Evolutionary conservation across 2,329 filamentous ascomycete species (phyloP).

Genomic region (Fusarium lyarnte): DNA sequence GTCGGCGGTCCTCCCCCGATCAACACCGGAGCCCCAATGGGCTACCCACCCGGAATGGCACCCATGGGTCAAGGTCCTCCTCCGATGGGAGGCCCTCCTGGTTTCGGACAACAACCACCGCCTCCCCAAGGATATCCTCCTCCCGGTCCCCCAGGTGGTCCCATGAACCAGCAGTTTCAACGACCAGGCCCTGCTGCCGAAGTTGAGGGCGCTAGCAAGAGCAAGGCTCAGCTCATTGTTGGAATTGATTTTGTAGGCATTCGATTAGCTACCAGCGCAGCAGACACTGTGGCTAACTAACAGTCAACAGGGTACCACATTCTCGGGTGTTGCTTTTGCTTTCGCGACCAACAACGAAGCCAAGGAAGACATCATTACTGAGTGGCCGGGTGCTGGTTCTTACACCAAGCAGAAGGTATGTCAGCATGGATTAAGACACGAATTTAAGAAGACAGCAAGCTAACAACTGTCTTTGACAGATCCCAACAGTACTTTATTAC

Average conservation of each 20-base stretch:
- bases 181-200: constrained; percentile 68
- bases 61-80: constrained; percentile 56
- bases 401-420: constrained; percentile 97
- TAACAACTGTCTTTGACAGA: constrained; percentile 62
- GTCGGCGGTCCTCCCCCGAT: constrained; percentile 72
- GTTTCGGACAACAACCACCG: constrained; percentile 53
- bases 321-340: constrained; percentile 95
- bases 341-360: constrained; percentile 98
- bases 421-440: neutral
- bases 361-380: constrained; percentile 98
- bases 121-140: constrained; percentile 56
- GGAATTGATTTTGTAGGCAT: constrained; percentile 93
- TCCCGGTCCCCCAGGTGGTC: constrained; percentile 51
- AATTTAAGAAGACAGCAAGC: neutral
- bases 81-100: constrained; percentile 48
- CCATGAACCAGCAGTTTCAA: constrained; percentile 55
- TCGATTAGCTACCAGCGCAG: neutral
- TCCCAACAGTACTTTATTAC: constrained; percentile 99
- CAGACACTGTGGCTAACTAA: constrained; percentile 21
- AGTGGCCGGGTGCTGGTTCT: constrained; percentile 97
- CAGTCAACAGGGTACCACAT: constrained; percentile 83
- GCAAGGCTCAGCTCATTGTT: constrained; percentile 96
- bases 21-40: constrained; percentile 70
- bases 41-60: constrained; percentile 67
- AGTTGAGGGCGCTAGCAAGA: constrained; percentile 87